Conservation (phyloP, 192 early-diverging fungal genomes). For the Gonapodya prolifera region DNA sequence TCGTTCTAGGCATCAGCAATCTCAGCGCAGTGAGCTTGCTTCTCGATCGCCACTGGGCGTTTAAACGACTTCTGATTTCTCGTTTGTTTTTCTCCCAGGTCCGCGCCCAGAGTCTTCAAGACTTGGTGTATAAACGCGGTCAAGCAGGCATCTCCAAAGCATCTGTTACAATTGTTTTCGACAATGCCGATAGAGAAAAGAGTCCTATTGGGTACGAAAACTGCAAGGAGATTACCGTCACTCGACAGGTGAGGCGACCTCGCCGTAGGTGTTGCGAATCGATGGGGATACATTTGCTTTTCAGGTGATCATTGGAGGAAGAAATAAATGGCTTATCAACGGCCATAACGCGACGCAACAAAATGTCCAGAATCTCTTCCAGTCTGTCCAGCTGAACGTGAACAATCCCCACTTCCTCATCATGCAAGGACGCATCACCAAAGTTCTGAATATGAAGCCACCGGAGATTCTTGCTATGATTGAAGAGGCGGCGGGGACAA, state of each 20-base stretch:
- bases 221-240: conserved; percentile 78
- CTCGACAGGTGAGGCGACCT: conserved; percentile 66
- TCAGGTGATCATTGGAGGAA: conserved; percentile 71
- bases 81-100: conserved; percentile 30
- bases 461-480: conserved; percentile 94
- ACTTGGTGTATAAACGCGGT: conserved; percentile 97
- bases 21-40: conserved; percentile 22
- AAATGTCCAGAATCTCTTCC: conserved; percentile 80
- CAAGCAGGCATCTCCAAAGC: conserved; percentile 98
- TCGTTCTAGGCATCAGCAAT: conserved; percentile 92
- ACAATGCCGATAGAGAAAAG: conserved; percentile 71
- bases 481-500: conserved; percentile 96
- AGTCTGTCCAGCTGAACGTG: conserved; percentile 96
- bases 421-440: conserved; percentile 98
- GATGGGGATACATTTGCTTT: neutral
- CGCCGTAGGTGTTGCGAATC: neutral
- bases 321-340: conserved; percentile 97
- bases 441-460: conserved; percentile 99
- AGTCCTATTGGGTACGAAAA: conserved; percentile 83
- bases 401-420: conserved; percentile 99
- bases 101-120: conserved; percentile 82
- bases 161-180: conserved; percentile 91
- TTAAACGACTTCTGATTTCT: too few species aligned
- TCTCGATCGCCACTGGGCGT: too few species aligned
- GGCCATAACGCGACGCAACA: conserved; percentile 81